Evolutionary conservation across 768 basidiomycete species (phyloP), one percentile per base, ranked within the genome.

Genomic region (Coprinopsis marcescibilis): DNA sequence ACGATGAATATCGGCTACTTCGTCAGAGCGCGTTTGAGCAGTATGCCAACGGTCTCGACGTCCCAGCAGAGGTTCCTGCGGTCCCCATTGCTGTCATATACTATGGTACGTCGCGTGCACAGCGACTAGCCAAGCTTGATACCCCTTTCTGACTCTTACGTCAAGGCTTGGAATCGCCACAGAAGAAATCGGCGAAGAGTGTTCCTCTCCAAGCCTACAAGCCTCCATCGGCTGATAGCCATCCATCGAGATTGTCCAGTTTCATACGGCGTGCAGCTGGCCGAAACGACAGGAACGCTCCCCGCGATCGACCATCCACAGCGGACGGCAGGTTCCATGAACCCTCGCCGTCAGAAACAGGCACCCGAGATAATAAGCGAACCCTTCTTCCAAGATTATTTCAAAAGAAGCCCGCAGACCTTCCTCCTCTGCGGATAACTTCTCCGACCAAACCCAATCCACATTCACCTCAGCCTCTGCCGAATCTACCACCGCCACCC

Each of bases 1-100:
- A 86, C 60, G 81, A 85, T 52, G 84, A 84, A 60, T 86, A 85
- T 57, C 76, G 84, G 20, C 63, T 85, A 8, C 70, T 87, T 35
- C 76, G 84, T 10, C 81, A 81, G 59, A 79, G 76, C 56, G 65
- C 81, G 29, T 86, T 87, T 55, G 77, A 84, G 60, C 75, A 78
- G 33, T 73, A 78, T 53, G 67, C 78, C 17, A 61, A 57, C 43
- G 64, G 48, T 36, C 50, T 53, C 23, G 52, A 59, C 15, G 47
- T 67, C 24, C 67, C 68, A 26, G 50, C 57, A 20, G 59, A 65
- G 48, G 33, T 45, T 7, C 61, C 65, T 13, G 41, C 60, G 30
- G 60, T 67, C 39, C 60, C 65, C 26, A 50, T 63, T 26, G 36
- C 52, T 52, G 55, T 52, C 44, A 43, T 48, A 45, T 53, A 29